Base-by-base conservation (phyloP, 2,329 filamentous ascomycete species). In the Ampelomyces quisqualis region DNA sequence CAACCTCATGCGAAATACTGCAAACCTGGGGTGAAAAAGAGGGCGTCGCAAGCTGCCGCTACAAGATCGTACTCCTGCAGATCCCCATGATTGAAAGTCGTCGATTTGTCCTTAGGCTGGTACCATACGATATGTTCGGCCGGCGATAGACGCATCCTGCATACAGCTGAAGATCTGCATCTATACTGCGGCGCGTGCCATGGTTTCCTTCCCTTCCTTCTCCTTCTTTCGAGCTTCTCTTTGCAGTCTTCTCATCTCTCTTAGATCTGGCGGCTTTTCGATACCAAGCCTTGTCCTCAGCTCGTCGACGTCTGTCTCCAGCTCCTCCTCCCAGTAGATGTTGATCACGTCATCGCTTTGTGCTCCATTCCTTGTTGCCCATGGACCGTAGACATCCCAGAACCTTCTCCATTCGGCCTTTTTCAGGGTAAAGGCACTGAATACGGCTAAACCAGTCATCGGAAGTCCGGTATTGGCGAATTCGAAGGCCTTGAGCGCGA, bases 401-500 rank as follows among this genome's bases (percentile, higher is more conserved):
- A 97, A 93, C 41, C 85, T 71, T 57, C 76, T 70, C 65, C 80
- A 73, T 58, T 86, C 82, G 10, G 73, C 75, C 20, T 75, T 74
- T 64, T 86, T 87, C 61, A 88, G 65, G 23, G 79, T 76, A 23
- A 82, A 68, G 9, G 81, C 74, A 2, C 90, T 89, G 43, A 90
- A 81, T 37, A 94, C 76, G 62, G 86, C 89, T 51, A 98, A 69
- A 0, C 88, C 93, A 7, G 93, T 95, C 93, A 98, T 98, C 0
- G 93, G 93, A 39, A 98, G 73, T 22, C 94, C 71, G 1, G 90
- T 97, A 64, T 97, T 98, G 18, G 90, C 83, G 67, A 95, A 98
- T 73, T 98, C 93, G 55, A 98, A 95, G 0, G 90, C 90, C 72
- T 98, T 98, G 55, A 98, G 78, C n/a, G 91, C 93, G 9, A 98